phyloP scores from a whole-genome alignment of 768 basidiomycete genomes.

The Amanita fuliginea region DNA sequence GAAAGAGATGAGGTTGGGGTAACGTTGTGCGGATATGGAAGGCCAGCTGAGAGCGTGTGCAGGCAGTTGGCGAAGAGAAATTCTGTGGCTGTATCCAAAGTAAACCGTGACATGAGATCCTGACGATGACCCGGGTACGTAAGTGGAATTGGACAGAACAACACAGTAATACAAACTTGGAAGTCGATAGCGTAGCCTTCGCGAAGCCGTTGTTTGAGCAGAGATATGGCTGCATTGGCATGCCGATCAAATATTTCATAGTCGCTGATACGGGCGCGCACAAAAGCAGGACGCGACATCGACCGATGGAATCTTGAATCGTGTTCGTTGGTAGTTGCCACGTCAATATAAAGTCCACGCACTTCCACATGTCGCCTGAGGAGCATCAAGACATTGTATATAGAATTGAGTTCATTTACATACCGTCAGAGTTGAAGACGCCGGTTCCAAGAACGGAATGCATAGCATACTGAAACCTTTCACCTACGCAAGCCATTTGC shows the following conservation, averaged over 20 bases:
- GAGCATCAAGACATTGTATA: background rate
- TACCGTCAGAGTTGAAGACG: constrained; percentile 61
- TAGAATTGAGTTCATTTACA: constrained; percentile 12
- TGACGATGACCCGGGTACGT: constrained; percentile 11
- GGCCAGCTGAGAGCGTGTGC: constrained; percentile 34
- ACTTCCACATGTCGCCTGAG: constrained; percentile 28
- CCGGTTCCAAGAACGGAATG: constrained; percentile 46
- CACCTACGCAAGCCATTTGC: constrained; percentile 26
- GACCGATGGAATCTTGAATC: constrained; percentile 41
- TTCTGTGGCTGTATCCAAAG: constrained; percentile 56
- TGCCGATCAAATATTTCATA: constrained; percentile 53
- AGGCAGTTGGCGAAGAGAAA: constrained; percentile 56
- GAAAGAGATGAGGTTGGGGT: constrained; percentile 15
- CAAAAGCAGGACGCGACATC: constrained; percentile 56
- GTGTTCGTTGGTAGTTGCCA: background rate
- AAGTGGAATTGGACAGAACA: background rate
- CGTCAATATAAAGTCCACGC: constrained; percentile 2
- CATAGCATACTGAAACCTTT: constrained; percentile 31
- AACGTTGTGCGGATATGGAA: constrained; percentile 42
- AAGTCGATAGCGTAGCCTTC: constrained; percentile 48
- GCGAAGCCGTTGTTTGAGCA: constrained; percentile 35
- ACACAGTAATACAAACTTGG: constrained; percentile 24
- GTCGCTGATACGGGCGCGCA: constrained; percentile 45
- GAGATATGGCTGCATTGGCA: constrained; percentile 30
- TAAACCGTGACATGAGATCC: constrained; percentile 53